Conservation (phyloP, 768 basidiomycete species). For the Leucosporidium scottii region DNA sequence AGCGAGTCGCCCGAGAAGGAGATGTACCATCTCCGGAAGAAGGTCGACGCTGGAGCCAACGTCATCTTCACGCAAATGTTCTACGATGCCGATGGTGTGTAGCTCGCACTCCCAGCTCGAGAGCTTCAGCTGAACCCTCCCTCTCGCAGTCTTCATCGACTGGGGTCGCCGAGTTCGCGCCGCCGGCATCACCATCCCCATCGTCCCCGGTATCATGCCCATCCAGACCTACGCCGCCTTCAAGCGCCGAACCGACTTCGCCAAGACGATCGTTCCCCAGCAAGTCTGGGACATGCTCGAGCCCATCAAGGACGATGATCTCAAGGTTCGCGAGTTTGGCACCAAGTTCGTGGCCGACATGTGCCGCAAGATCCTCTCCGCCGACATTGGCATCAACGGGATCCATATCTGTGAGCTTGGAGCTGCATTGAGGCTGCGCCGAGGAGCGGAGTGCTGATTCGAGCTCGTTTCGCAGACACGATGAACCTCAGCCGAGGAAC, state of each 20-base stretch:
- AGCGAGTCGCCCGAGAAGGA: constrained; percentile 51
- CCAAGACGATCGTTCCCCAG: constrained; percentile 68
- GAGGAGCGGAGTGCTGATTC: neutral
- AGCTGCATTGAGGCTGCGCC: neutral
- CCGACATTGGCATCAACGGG: constrained; percentile 73
- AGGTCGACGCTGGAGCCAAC: constrained; percentile 90
- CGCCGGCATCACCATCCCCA: constrained; percentile 75
- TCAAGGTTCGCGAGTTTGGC: constrained; percentile 87
- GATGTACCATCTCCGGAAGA: constrained; percentile 63
- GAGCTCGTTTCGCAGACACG: constrained; percentile 54
- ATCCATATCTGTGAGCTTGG: constrained; percentile 78
- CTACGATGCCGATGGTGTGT: constrained; percentile 68
- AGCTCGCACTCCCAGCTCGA: no score
- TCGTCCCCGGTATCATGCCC: constrained; percentile 95
- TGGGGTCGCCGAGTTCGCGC: constrained; percentile 62
- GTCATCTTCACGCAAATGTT: constrained; percentile 95
- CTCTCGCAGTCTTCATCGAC: constrained; percentile 68
- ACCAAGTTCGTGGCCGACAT: constrained; percentile 92
- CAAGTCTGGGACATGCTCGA: constrained; percentile 60
- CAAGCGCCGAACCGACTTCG: constrained; percentile 78
- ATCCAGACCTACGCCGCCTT: constrained; percentile 95
- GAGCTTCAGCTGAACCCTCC: neutral
- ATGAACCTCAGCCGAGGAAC: constrained; percentile 96
- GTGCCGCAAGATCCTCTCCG: constrained; percentile 77
- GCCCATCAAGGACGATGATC: constrained; percentile 81